These are phyloP conservation scores for Talaromyces proteolyticus DNA, from an alignment of 495 filamentous ascomycete genomes.

Conservation along the genomic window DNA sequence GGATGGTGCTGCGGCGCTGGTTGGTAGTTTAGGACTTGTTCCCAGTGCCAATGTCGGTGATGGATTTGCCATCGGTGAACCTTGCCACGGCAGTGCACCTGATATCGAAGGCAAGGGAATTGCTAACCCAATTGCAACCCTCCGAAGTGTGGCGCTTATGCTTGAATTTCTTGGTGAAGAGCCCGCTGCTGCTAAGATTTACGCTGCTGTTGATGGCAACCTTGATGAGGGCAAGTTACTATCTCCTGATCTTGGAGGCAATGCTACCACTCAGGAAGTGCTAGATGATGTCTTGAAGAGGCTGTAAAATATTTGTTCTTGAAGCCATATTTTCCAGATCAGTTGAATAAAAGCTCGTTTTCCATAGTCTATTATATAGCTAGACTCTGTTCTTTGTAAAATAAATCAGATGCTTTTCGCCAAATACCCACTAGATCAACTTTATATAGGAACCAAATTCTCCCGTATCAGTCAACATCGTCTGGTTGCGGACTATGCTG, in stretches of 20 bases:
- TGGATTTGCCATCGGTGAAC: conserved; percentile 93
- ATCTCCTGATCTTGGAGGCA: conserved; percentile 88
- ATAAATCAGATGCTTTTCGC: too few species aligned
- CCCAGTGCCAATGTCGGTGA: conserved; percentile 97
- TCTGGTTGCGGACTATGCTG: not conserved
- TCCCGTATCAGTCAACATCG: too few species aligned
- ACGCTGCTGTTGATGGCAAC: conserved; percentile 87
- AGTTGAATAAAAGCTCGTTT: conserved; percentile 7
- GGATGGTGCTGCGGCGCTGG: conserved; percentile 91
- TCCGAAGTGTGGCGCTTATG: conserved; percentile 89
- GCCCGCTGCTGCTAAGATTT: conserved; percentile 80
- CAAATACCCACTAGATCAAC: too few species aligned
- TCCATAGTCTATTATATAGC: not conserved
- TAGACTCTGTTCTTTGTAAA: too few species aligned
- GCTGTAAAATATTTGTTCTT: conserved; percentile 46
- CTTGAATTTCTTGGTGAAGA: conserved; percentile 89
- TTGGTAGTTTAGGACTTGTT: conserved; percentile 89
- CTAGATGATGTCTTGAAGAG: conserved; percentile 83
- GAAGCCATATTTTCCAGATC: not conserved
- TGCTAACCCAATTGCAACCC: conserved; percentile 93
- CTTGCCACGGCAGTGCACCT: conserved; percentile 92
- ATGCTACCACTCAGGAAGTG: conserved; percentile 81
- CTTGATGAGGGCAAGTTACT: conserved; percentile 76
- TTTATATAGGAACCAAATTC: too few species aligned
- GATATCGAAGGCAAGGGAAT: conserved; percentile 92